Evolutionary conservation across 2,329 filamentous ascomycete genomes (phyloP), one percentile per base, ranked within the genome.

Genomic region (Aspergillus brasiliensis): DNA sequence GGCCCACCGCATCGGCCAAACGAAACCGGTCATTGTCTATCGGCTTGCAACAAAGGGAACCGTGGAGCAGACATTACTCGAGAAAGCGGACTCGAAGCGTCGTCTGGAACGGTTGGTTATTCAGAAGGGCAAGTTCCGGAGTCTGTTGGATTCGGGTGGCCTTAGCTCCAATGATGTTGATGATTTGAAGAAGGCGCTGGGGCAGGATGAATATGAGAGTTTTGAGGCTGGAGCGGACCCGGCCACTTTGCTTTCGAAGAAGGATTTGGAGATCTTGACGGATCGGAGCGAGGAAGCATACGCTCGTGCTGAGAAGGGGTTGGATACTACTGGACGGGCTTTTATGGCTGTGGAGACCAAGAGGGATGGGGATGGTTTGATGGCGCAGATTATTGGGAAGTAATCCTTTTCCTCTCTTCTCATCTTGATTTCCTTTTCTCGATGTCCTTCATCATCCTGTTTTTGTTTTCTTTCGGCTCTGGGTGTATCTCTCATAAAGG

Each of bases 61-160:
- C 0, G 91, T 99, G 0, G 95, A 99, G 73, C 91, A 97, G 70
- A 88, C 88, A 5, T 82, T 98, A 0, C 85, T 98, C 0, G 85
- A 92, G 68, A 92, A 91, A 34, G 95, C 95, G 0, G 92, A 97
- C 68, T 91, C 91, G 1, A 99, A 99, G 76, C 88, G 95, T 0
- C 85, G 93, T 1, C 83, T 99, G 0, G 95, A 99, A 74, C 96
- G 97, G 72, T 82, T 99, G 0, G 92, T 99, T 6, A 99, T 99
- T 70, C 91, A 94, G 62, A 98, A 98, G 74, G 94, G 94, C 2
- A 88, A 90, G 5, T 94, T 96, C 76, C 86, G 84, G 65, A 88
- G 84, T 10, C 86, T 92, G 77, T 69, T 81, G 1, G 75, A 90
- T 68, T 87, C 87, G 67, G 31, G 31, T 34, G 38, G 23, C 5